phyloP scores from a whole-genome alignment of 2,329 filamentous ascomycete species.

The Exophiala alcalophila region DNA sequence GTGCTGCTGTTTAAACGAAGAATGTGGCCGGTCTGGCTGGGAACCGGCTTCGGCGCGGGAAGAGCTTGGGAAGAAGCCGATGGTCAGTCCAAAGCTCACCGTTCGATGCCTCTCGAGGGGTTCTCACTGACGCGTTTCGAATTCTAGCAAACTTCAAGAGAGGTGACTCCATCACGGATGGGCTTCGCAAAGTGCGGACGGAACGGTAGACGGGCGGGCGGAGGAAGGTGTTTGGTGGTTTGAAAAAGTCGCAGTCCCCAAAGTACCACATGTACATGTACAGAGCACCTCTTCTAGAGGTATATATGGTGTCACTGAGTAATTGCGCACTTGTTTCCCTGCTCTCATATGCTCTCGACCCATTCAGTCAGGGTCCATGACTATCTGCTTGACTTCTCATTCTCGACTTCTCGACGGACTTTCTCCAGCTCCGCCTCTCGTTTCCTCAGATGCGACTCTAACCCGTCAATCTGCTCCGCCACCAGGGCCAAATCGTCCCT shows the following conservation, averaged over 20 bases:
- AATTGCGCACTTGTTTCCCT: too few species aligned
- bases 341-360: slow-evolving; percentile 3
- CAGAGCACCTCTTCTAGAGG: slow-evolving; percentile 11
- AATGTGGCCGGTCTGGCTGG: slow-evolving; percentile 95
- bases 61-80: slow-evolving; percentile 99
- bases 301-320: slow-evolving; percentile 5
- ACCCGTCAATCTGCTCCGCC: slow-evolving; percentile 87
- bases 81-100: slow-evolving; percentile 52
- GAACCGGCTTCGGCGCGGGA: slow-evolving; percentile 90
- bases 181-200: slow-evolving; percentile 30
- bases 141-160: slow-evolving; percentile 31
- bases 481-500: slow-evolving; percentile 84
- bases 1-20: slow-evolving; percentile 97
- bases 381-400: slow-evolving; percentile 64
- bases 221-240: slow-evolving; percentile 5
- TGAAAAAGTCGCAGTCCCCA: slow-evolving; percentile 10
- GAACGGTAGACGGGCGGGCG: slow-evolving; percentile 23
- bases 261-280: slow-evolving; percentile 24
- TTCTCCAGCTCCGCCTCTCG: slow-evolving; percentile 73
- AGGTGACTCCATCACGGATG: slow-evolving; percentile 29
- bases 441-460: slow-evolving; percentile 76
- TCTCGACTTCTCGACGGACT: slow-evolving; percentile 77
- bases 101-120: too few species aligned
- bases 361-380: too few species aligned
- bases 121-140: too few species aligned